These are phyloP conservation scores for Pseudopithomyces maydicus DNA, from an alignment of 2,329 filamentous ascomycete genomes.

Conservation along the genomic window DNA sequence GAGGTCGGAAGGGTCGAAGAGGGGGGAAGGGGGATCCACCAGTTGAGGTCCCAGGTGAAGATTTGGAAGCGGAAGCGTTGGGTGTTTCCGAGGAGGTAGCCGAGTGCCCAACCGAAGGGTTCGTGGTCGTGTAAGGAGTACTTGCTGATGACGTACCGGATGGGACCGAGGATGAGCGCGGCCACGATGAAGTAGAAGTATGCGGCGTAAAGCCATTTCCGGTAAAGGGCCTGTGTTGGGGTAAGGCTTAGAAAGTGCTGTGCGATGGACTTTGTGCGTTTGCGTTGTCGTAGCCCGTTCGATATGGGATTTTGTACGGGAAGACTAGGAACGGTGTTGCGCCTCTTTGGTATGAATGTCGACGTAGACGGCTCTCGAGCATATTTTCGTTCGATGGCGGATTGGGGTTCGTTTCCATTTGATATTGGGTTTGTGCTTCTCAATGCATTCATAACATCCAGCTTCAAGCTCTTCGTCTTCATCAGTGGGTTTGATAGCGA, in stretches of 20 bases:
- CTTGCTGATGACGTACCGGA: slow-evolving; percentile 71
- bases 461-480: slow-evolving; percentile 34
- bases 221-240: slow-evolving; percentile 71
- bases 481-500: slow-evolving; percentile 22
- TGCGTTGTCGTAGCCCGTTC: slow-evolving; percentile 27
- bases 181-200: slow-evolving; percentile 76
- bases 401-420: slow-evolving; percentile 29
- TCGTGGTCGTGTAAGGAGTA: slow-evolving; percentile 74
- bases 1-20: slow-evolving; percentile 28
- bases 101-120: slow-evolving; percentile 89
- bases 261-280: slow-evolving; percentile 38
- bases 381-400: slow-evolving; percentile 32
- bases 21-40: slow-evolving; percentile 76
- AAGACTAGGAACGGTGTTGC: slow-evolving; percentile 42
- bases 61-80: slow-evolving; percentile 73
- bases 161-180: slow-evolving; percentile 68
- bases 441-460: slow-evolving; percentile 30
- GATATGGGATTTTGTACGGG: slow-evolving; percentile 27
- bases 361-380: slow-evolving; percentile 4
- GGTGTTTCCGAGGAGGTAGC: slow-evolving; percentile 85
- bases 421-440: slow-evolving; percentile 14
- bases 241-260: slow-evolving; percentile 82
- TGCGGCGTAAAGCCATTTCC: slow-evolving; percentile 83
- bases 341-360: slow-evolving; percentile 24
- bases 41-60: slow-evolving; percentile 68